Evolutionary conservation across 257 asterid species (phyloP), one percentile per base, ranked within the genome.

Genomic region (Solanum bukasovii): DNA sequence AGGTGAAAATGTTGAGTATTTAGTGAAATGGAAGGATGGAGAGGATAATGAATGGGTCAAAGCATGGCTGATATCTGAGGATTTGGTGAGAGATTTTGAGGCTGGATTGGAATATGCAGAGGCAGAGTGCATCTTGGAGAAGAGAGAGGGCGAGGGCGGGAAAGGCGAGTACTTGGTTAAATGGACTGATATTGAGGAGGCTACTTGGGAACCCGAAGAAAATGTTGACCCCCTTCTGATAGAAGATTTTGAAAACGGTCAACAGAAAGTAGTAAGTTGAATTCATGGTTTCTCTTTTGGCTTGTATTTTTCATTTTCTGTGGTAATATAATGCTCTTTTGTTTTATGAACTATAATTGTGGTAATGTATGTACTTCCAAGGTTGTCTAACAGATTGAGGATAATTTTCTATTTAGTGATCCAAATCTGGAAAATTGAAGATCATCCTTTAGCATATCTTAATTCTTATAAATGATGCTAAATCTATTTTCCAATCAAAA

Each of bases 181-280:
- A 91, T 95, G 99, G 99, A 90, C 91, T 9, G 98, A 96, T 90
- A 93, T 92, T 37, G 98, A 96, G 71, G 98, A 95, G 78, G 93
- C 96, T 14, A 96, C 99, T 0, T 95, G 98, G 99, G 99, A 96
- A 88, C 99, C 98, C 0, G 87, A 91, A 83, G 98, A 95, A 89
- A 96, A 96, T 87, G 98, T 96, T 31, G 98, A 96, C 87, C 93
- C 98, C 20, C 90, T 88, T 61, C 91, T 94, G 91, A 94, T 94
- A 68, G 89, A 91, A 33, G 88, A 35, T 73, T 95, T 92, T 87
- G 93, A 94, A 63, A 89, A 90, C 42, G 91, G 75, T 46, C 86
- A 87, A 72, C 88, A 89, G 72, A 78, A 74, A 71, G 88, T 75
- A 31, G 86, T 49, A 82, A 82, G 86, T 49, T 82, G 71, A 82